Conservation (phyloP, 202 grass and related monocot genomes). For the Brachypodium distachyon region DNA sequence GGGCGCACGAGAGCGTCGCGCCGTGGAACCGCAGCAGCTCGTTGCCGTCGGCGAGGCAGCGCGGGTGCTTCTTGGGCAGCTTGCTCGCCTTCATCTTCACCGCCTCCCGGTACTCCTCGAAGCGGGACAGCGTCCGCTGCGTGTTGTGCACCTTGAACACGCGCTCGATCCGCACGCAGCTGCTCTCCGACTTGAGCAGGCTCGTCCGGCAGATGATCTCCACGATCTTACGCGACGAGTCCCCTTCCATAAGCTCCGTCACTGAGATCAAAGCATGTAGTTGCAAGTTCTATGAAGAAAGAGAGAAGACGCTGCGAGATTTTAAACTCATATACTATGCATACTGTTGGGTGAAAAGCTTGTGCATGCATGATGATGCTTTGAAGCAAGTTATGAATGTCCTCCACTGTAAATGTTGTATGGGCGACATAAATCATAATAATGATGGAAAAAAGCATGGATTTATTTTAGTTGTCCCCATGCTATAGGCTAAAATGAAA, state of each 20-base stretch:
- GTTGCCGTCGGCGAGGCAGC: slow-evolving; percentile 90
- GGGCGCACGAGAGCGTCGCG: slow-evolving; percentile 59
- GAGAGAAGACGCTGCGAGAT: not conserved
- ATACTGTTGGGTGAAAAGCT: not conserved
- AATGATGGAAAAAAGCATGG: not conserved
- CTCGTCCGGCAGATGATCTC: slow-evolving; percentile 94
- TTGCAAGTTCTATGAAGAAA: not conserved
- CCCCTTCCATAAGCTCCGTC: slow-evolving; percentile 81
- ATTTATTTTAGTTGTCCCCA: not conserved
- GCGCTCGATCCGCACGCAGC: slow-evolving; percentile 59
- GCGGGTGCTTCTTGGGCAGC: slow-evolving; percentile 88
- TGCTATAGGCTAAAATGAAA: not conserved
- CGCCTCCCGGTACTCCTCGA: slow-evolving; percentile 82
- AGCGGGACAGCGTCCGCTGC: slow-evolving; percentile 62
- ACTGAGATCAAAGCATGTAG: slow-evolving; percentile 29
- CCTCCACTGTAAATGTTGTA: not conserved
- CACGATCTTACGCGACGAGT: slow-evolving; percentile 92
- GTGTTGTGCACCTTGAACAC: slow-evolving; percentile 97
- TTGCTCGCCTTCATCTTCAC: slow-evolving; percentile 81
- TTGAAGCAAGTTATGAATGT: not conserved
- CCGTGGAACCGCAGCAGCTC: slow-evolving; percentile 92
- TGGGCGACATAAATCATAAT: not conserved
- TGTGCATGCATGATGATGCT: not conserved
- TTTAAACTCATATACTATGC: not conserved
- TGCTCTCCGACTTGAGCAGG: slow-evolving; percentile 78